These are phyloP conservation scores for Schizosaccharomyces lindneri DNA, from an alignment of 805 yeast genomes.

Conservation along the genomic window DNA sequence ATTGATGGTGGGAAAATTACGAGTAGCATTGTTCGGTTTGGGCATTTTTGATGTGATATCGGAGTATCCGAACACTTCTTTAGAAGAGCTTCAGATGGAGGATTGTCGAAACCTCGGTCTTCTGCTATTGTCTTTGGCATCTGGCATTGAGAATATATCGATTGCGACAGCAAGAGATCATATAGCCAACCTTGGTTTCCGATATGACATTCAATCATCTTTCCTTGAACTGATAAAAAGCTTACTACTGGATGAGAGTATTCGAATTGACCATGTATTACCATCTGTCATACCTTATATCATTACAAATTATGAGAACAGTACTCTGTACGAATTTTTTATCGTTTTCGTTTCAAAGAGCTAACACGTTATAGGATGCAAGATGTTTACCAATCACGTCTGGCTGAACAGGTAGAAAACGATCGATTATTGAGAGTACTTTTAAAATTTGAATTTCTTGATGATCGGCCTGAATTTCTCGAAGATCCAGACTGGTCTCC, in stretches of 20 bases:
- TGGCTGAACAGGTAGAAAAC: not conserved
- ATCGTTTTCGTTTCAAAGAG: no score
- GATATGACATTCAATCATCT: no score
- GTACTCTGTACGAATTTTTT: no score
- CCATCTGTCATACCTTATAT: no score
- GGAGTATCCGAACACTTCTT: not conserved
- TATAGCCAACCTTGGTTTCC: not conserved
- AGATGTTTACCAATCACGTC: not conserved
- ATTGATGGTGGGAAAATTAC: slow-evolving; percentile 26
- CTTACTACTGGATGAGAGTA: not conserved
- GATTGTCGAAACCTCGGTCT: not conserved
- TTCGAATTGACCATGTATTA: no score
- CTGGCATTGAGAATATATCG: not conserved
- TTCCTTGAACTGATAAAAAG: not conserved
- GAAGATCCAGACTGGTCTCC: slow-evolving; percentile 40
- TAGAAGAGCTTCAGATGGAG: not conserved
- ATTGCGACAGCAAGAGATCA: not conserved
- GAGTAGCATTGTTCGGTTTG: not conserved
- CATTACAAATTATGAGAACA: no score
- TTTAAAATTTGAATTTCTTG: slow-evolving; percentile 53
- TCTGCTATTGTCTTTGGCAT: not conserved
- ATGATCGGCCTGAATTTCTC: slow-evolving; percentile 49
- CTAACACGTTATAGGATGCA: not conserved
- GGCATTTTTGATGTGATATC: not conserved
- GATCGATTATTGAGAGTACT: slow-evolving; percentile 25